phyloP scores from a whole-genome alignment of 108 stramenopile genomes.

The Conticribra guillardii region DNA sequence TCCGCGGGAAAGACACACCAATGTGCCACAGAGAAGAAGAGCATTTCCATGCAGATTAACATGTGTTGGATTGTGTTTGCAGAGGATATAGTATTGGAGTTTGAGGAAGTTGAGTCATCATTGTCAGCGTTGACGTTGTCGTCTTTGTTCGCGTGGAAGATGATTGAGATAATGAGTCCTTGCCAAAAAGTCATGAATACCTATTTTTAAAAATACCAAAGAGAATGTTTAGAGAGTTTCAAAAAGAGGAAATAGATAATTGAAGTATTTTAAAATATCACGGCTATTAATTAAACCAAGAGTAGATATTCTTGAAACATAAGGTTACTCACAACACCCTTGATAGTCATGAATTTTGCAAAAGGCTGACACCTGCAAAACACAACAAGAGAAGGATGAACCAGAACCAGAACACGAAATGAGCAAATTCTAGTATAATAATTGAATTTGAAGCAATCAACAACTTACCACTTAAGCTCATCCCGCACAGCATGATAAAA shows the following conservation, averaged over 20 bases:
- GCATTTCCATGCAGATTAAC: slow-evolving; percentile 92
- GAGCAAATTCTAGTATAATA: neutral
- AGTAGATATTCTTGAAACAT: neutral
- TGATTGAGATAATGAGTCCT: slow-evolving; percentile 60
- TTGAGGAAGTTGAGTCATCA: slow-evolving; percentile 20
- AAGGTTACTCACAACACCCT: slow-evolving; percentile 63
- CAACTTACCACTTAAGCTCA: slow-evolving; percentile 72
- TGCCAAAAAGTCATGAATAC: slow-evolving; percentile 96
- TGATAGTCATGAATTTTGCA: slow-evolving; percentile 87
- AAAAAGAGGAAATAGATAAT: too few relatives aligned
- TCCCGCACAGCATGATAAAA: slow-evolving; percentile 85
- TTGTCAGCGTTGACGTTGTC: slow-evolving; percentile 41
- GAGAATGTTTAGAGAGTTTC: too few relatives aligned
- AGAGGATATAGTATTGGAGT: slow-evolving; percentile 28
- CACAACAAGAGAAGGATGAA: neutral
- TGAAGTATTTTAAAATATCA: too few relatives aligned
- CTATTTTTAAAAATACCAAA: slow-evolving; percentile 85
- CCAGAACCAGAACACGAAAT: neutral
- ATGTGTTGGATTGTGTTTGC: slow-evolving; percentile 72
- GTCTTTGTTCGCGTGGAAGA: slow-evolving; percentile 61
- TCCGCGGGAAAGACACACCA: slow-evolving; percentile 89
- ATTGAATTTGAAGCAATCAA: neutral
- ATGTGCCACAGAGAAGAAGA: slow-evolving; percentile 82
- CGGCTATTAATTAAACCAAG: too few relatives aligned
- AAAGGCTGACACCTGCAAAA: slow-evolving; percentile 71